Conservation (phyloP, 108 stramenopile genomes). For the Epithemia pelagica region DNA sequence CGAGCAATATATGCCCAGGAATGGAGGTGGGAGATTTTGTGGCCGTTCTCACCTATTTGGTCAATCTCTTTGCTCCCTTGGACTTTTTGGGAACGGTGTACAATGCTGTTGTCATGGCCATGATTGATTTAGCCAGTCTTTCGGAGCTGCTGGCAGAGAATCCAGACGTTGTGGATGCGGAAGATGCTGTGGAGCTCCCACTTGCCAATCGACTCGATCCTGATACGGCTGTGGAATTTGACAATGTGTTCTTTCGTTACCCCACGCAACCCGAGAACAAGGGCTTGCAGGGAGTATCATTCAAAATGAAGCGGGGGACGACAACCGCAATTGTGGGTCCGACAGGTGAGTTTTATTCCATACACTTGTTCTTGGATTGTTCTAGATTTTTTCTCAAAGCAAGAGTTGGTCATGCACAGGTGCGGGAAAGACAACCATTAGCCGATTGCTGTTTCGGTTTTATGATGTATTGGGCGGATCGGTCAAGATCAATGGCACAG, state of each 20-base stretch:
- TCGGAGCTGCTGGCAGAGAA: constrained; percentile 83
- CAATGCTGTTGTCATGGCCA: constrained; percentile 84
- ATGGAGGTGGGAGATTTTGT: constrained; percentile 94
- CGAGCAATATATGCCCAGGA: constrained; percentile 48
- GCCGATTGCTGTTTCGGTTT: constrained; percentile 88
- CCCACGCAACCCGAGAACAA: constrained; percentile 73
- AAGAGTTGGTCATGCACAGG: neutral
- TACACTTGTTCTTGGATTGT: neutral
- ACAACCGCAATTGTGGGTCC: constrained; percentile 94
- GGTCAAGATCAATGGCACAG: constrained; percentile 90
- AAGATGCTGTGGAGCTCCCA: constrained; percentile 64
- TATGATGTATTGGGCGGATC: constrained; percentile 83
- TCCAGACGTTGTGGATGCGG: constrained; percentile 83
- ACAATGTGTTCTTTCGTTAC: constrained; percentile 91
- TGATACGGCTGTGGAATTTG: constrained; percentile 88
- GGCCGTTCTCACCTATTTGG: constrained; percentile 84
- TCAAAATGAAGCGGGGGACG: constrained; percentile 89
- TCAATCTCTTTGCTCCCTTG: constrained; percentile 88
- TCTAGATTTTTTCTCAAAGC: neutral
- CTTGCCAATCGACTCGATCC: constrained; percentile 36
- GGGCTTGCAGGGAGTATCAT: constrained; percentile 83
- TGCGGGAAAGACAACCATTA: constrained; percentile 90
- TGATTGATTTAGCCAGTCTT: constrained; percentile 90
- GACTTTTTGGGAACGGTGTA: constrained; percentile 92
- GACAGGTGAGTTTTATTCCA: constrained; percentile 45